Evolutionary conservation across 371 early-diverging fungal species (phyloP).

Genomic region (Rozella allomycis): DNA sequence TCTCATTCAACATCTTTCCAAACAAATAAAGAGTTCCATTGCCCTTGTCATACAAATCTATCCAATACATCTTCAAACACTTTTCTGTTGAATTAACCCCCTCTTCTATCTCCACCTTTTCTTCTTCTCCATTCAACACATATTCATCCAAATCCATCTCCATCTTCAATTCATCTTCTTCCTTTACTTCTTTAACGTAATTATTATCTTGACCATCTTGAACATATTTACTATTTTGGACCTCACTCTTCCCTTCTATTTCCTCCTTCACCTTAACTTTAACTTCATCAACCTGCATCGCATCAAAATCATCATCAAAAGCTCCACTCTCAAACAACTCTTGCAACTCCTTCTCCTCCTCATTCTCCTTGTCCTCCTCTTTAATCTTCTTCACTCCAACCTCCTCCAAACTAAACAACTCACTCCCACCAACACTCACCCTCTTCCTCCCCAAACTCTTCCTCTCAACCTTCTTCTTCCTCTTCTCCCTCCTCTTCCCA

Average conservation of each 20-base stretch:
- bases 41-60: neutral
- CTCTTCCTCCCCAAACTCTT: neutral
- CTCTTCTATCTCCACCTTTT: neutral
- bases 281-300: neutral
- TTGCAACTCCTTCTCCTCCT: neutral
- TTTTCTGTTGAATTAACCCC: neutral
- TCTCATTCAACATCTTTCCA: conserved; percentile 19
- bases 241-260: neutral
- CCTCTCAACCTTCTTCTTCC: neutral
- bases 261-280: neutral
- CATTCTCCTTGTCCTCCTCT: neutral
- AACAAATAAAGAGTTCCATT: neutral
- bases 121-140: conserved; percentile 1
- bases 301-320: neutral
- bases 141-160: neutral
- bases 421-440: conserved; percentile 16
- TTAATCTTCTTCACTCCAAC: neutral
- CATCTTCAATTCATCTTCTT: neutral
- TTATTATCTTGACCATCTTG: too few relatives aligned
- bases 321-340: neutral
- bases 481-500: conserved; percentile 9
- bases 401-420: neutral
- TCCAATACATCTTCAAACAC: neutral
- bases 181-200: too few relatives aligned
- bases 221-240: neutral